Conservation (phyloP, 768 basidiomycete genomes). For the Sporobolomyces phaffii region DNA sequence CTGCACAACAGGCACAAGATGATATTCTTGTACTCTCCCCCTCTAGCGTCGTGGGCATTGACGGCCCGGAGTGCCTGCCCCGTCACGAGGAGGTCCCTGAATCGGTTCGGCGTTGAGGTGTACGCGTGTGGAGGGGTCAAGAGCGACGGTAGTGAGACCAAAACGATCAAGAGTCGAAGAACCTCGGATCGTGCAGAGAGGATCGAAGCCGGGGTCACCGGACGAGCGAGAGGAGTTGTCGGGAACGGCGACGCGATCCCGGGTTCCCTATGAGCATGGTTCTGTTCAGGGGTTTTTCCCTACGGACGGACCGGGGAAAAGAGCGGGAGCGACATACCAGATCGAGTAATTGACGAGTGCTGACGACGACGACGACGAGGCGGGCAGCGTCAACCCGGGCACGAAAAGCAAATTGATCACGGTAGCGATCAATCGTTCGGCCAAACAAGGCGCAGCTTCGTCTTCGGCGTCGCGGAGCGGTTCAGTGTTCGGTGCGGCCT, state of each 20-base stretch:
- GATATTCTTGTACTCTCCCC: slow-evolving; percentile 47
- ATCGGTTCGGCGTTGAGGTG: slow-evolving; percentile 57
- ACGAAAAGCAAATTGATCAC: slow-evolving; percentile 84
- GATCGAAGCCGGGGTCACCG: slow-evolving; percentile 55
- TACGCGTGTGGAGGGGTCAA: slow-evolving; percentile 67
- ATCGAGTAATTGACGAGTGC: slow-evolving; percentile 79
- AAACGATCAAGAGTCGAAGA: slow-evolving; percentile 74
- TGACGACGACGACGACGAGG: slow-evolving; percentile 60
- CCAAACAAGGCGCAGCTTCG: slow-evolving; percentile 63
- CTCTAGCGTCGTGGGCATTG: slow-evolving; percentile 57
- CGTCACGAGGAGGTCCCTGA: slow-evolving; percentile 21
- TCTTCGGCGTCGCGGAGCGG: slow-evolving; percentile 44
- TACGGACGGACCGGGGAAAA: not conserved
- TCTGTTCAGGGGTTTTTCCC: too few relatives aligned
- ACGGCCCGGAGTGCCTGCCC: slow-evolving; percentile 56
- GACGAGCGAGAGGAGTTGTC: not conserved
- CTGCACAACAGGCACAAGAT: slow-evolving; percentile 91
- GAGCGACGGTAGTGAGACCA: slow-evolving; percentile 58
- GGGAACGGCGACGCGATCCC: slow-evolving; percentile 84
- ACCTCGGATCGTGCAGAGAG: slow-evolving; percentile 84
- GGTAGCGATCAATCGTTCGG: slow-evolving; percentile 70
- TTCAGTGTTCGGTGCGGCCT: not conserved
- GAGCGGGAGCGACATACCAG: slow-evolving; percentile 55
- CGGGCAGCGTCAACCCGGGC: slow-evolving; percentile 78
- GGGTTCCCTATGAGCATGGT: slow-evolving; percentile 73